A percentile compares a stretch with the other conserved stretches of the same genome.
phyloP scores from a whole-genome alignment of 1,284 basidiomycete species.

The Ustilago bromivora region DNA sequence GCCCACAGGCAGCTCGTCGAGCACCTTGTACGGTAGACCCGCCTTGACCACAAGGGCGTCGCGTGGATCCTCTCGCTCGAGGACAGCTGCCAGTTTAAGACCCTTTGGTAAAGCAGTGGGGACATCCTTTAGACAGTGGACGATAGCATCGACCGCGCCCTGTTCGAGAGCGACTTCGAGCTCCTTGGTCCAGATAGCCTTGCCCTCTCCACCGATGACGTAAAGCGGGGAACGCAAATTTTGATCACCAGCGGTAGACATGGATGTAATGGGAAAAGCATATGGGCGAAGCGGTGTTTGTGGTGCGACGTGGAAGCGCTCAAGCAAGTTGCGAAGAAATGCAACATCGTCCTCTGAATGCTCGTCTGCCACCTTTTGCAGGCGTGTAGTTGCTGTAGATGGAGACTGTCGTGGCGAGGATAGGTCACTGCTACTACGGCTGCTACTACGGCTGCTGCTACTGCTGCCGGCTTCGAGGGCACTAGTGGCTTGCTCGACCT shows the following conservation, averaged over 20 bases:
- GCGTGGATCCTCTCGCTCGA: constrained; percentile 88
- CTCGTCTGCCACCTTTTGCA: constrained; percentile 32
- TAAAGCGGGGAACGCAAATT: constrained; percentile 79
- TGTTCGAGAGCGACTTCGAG: constrained; percentile 85
- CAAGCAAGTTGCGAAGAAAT: constrained; percentile 34
- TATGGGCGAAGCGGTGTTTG: constrained; percentile 38
- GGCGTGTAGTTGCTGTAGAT: neutral
- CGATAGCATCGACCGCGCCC: constrained; percentile 86
- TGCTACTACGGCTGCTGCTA: neutral
- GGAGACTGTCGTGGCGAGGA: constrained; percentile 13
- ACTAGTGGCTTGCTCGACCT: constrained; percentile 9
- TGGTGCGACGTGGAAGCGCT: constrained; percentile 13
- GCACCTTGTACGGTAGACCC: constrained; percentile 77
- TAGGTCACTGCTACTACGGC: neutral
- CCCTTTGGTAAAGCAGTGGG: constrained; percentile 87
- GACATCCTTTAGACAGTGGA: constrained; percentile 94
- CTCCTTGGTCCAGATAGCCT: constrained; percentile 94
- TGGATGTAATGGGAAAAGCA: constrained; percentile 76
- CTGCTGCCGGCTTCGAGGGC: constrained; percentile 7
- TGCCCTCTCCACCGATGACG: constrained; percentile 73
- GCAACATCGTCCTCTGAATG: constrained; percentile 35
- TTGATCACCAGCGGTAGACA: constrained; percentile 90
- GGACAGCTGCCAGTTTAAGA: constrained; percentile 85
- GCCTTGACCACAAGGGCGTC: constrained; percentile 90
- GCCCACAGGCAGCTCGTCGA: constrained; percentile 88